A percentile compares a stretch with the other conserved stretches of the same genome.
Evolutionary conservation across 495 filamentous ascomycete species (phyloP).

Genomic region (Trichoderma gamsii): DNA sequence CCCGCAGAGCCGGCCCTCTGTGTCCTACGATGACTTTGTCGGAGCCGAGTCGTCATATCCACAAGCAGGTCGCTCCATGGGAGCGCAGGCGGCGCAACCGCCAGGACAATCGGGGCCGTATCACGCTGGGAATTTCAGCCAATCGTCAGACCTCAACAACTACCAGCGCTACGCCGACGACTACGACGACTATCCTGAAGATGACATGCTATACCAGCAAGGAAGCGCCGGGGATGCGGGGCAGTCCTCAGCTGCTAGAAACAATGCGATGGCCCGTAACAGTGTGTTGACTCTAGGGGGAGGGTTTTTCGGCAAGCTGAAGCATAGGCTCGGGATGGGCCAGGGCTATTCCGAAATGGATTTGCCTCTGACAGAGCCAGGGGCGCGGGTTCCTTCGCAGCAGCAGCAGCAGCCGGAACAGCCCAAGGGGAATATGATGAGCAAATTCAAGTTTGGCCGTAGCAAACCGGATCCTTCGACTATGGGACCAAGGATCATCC

Average conservation of each 20-base stretch:
- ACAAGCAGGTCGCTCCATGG: conserved; percentile 33
- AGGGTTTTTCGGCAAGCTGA: conserved; percentile 76
- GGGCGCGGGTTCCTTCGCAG: conserved; percentile 21
- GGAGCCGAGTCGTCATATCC: conserved; percentile 47
- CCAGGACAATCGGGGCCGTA: conserved; percentile 38
- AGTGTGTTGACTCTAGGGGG: conserved; percentile 83
- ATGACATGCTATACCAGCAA: conserved; percentile 60
- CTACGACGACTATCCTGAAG: conserved; percentile 68
- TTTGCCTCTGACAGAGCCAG: conserved; percentile 79
- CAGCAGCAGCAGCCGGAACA: conserved; percentile 25
- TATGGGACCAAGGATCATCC: conserved; percentile 85
- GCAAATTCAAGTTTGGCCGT: conserved; percentile 85
- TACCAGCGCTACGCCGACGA: conserved; percentile 87
- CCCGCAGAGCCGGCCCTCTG: conserved; percentile 65
- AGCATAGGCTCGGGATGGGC: conserved; percentile 86
- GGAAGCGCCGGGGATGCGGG: conserved; percentile 47
- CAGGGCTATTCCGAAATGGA: conserved; percentile 98
- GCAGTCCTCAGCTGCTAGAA: conserved; percentile 28
- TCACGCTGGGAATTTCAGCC: conserved; percentile 60
- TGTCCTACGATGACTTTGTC: conserved; percentile 93
- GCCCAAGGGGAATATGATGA: conserved; percentile 50
- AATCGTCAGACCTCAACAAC: conserved; percentile 76
- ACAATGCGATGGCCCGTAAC: conserved; percentile 65
- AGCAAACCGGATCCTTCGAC: conserved; percentile 82
- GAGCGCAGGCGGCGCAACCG: conserved; percentile 32